Evolutionary conservation across 2,329 filamentous ascomycete species (phyloP).

Genomic region (Tolypocladium tundrense): DNA sequence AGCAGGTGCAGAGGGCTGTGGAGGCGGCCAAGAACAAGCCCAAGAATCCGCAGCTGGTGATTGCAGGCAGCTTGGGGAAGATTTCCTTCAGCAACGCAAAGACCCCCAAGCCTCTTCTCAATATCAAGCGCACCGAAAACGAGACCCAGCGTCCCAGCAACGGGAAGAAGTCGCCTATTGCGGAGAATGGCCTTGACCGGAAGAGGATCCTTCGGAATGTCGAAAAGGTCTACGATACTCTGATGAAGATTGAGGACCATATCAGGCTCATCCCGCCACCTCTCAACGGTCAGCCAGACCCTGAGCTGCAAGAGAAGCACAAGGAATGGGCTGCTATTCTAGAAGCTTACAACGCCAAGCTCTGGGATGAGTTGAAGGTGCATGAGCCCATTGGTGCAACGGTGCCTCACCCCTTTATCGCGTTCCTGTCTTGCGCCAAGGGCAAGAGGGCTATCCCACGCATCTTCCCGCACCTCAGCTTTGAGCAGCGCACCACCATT

Average conservation of each 20-base stretch:
- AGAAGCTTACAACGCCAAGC: constrained; percentile 61
- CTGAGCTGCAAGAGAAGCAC: constrained; percentile 61
- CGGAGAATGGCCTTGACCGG: constrained; percentile 53
- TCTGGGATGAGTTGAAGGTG: constrained; percentile 85
- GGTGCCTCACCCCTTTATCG: constrained; percentile 84
- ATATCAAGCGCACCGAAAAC: constrained; percentile 80
- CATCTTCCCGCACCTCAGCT: constrained; percentile 85
- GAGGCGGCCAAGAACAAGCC: constrained; percentile 96
- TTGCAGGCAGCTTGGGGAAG: constrained; percentile 92
- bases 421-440: constrained; percentile 87
- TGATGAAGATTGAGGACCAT: constrained; percentile 94
- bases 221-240: constrained; percentile 73
- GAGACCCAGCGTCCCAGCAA: constrained; percentile 43
- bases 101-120: constrained; percentile 87
- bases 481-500: constrained; percentile 88
- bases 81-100: constrained; percentile 99
- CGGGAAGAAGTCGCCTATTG: constrained; percentile 28
- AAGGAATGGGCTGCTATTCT: constrained; percentile 58
- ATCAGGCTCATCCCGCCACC: constrained; percentile 64
- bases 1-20: constrained; percentile 93
- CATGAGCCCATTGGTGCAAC: constrained; percentile 79
- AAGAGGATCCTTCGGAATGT: constrained; percentile 80
- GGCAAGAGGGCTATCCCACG: constrained; percentile 93
- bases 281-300: constrained; percentile 46
- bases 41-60: constrained; percentile 94